phyloP scores from a whole-genome alignment of 1,284 basidiomycete species.

The Pyrrhoderma lamaoense region DNA sequence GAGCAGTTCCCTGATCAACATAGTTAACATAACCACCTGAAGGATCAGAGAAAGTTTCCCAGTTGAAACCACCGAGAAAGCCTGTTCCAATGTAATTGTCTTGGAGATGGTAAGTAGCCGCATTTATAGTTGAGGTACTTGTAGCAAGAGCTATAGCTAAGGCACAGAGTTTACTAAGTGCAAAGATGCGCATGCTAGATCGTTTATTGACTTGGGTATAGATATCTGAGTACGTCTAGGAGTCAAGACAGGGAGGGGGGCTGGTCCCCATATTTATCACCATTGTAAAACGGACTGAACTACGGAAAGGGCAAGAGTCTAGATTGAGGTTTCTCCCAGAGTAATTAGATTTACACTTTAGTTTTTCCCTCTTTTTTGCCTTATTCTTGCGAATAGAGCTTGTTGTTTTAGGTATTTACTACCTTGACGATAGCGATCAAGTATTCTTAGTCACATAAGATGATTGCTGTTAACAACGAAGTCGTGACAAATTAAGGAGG shows the following conservation, averaged over 20 bases:
- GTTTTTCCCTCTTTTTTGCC: background rate
- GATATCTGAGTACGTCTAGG: too few species aligned
- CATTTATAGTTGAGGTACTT: background rate
- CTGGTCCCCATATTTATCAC: background rate
- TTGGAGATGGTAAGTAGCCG: slow-evolving; percentile 5
- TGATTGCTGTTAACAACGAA: too few species aligned
- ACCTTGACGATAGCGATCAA: too few species aligned
- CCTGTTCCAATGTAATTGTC: slow-evolving; percentile 34
- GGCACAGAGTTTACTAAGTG: too few species aligned
- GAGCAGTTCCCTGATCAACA: slow-evolving; percentile 34
- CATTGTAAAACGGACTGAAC: background rate
- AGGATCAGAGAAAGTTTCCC: slow-evolving; percentile 43
- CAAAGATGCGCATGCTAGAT: too few species aligned
- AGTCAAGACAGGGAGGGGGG: too few species aligned
- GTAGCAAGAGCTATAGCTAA: background rate
- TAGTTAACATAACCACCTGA: slow-evolving; percentile 53
- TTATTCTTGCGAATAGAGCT: background rate
- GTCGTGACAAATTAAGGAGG: too few species aligned
- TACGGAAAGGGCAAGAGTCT: background rate
- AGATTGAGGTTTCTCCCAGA: too few species aligned
- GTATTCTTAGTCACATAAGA: too few species aligned
- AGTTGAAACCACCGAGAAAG: slow-evolving; percentile 41
- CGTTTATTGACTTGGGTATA: too few species aligned
- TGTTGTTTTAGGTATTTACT: too few species aligned
- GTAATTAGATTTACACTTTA: background rate